Percentiles rank a stretch among this genome's conserved stretches.
Conservation (phyloP, 331 rosid species). For the Rhamnella rubrinervis region DNA sequence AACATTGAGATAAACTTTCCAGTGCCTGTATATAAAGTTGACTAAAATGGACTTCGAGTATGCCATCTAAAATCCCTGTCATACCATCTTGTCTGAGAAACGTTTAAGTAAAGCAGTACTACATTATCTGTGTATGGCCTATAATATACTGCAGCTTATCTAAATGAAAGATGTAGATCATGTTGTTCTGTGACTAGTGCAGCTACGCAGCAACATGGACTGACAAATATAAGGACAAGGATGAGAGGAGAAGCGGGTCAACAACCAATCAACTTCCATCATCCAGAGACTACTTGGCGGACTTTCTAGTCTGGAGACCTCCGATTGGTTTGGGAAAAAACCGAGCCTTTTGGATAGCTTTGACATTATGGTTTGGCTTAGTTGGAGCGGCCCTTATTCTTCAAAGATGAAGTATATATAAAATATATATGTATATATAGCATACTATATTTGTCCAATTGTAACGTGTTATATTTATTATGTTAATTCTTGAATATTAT, state of each 20-base stretch:
- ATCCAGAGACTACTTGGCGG: constrained; percentile 67
- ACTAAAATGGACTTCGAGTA: no score
- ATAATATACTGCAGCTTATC: background rate
- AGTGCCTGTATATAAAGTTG: no score
- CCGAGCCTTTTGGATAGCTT: constrained; percentile 76
- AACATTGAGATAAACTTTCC: no score
- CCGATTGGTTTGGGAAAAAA: constrained; percentile 67
- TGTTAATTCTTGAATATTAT: constrained; percentile 10
- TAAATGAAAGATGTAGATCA: background rate
- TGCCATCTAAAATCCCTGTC: no score
- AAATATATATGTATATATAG: background rate
- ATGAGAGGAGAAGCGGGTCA: constrained; percentile 43
- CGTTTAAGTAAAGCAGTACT: background rate
- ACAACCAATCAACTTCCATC: constrained; percentile 71
- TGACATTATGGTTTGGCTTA: constrained; percentile 82
- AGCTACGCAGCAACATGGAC: constrained; percentile 94
- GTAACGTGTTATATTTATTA: constrained; percentile 22
- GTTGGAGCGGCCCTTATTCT: constrained; percentile 79
- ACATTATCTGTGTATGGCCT: background rate
- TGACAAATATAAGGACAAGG: constrained; percentile 80
- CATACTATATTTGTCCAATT: constrained; percentile 24
- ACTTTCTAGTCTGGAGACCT: constrained; percentile 89
- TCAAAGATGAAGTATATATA: constrained; percentile 54
- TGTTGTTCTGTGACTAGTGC: constrained; percentile 23
- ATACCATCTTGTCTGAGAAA: no score